Base-by-base conservation (phyloP, 148 eudicot species). In the Silene conica region DNA sequence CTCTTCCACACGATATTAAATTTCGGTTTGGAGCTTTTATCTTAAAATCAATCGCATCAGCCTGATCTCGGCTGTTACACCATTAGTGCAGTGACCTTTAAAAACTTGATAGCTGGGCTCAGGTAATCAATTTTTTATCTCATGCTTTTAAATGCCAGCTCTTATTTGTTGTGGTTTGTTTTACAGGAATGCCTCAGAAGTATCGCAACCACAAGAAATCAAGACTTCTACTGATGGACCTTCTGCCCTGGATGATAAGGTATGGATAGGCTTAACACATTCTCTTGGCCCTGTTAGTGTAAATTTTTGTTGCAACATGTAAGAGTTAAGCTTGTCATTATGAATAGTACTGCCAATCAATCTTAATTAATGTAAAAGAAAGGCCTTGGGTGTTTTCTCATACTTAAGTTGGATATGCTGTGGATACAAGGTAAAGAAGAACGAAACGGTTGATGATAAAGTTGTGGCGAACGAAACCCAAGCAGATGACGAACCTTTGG, bases 161-260 rank as follows among this genome's bases (percentile, higher is more conserved):
- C 8, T 23, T 25, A 25, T 69, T 19, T 23, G 41, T 23, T n/a
- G 25, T 38, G 21, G 43, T 45, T 22, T 54, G 60, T 26, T 69
- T 58, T 80, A 69, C 90, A 90, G 94, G 82, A 86, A 26, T 73
- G 81, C 73, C 75, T 50, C 64, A 16, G 90, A 83, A 8, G 83
- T 71, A 72, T 55, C 78, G 19, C 76, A 82, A 43, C 77, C 89
- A 19, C 88, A 74, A 72, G 96, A 78, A 75, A 78, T 62, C 59
- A 77, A 80, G 31, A 85, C 82, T 73, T 76, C 87, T 23, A 45
- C 67, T 43, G 85, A 77, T 79, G 89, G 85, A 80, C 86, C 88
- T 80, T 86, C 96, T 71, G 65, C 63, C 18, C 87, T 76, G 78
- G 94, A 92, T 81, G 78, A 78, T 74, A 94, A 92, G 99, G 99